Evolutionary conservation across 192 early-diverging fungal genomes (phyloP), one percentile per base, ranked within the genome.

Genomic region (Coemansia sp.): DNA sequence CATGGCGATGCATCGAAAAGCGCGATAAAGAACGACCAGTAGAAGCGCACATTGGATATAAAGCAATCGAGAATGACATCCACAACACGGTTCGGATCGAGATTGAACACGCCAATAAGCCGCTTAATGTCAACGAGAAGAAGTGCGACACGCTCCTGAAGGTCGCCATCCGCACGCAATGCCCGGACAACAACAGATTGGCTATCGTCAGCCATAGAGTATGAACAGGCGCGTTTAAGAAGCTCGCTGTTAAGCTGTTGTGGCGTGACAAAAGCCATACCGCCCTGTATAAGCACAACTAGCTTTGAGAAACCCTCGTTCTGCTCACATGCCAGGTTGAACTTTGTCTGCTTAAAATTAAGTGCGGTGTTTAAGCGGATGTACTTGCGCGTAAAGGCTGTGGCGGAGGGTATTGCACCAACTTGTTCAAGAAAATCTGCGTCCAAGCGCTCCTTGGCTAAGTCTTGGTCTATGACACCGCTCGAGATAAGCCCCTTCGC

Each of bases 271-370:
- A 56, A 61, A 6, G 64, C 68, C 77, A 74, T 80, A 12, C 68
- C 58, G 26, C 68, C 60, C 56, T 74, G 67, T 22, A 81, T 64
- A 25, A 81, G 59, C 30, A 70, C 63, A 25, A 75, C 58, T 2
- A 81, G 69, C 59, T 81, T 81, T 10, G 73, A 61, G 53, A 75
- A 81, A 1, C 78, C 78, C 59, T 81, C 78, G 56, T 62, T 68
- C 63, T 81, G 73, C 55, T 81, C 78, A 59, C 73, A 58, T 10
- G 63, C 57, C 50, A 81, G 61, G 30, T 81, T 81, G 48, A 68
- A 81, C 69, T 81, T 81, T 65, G 72, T 74, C 44, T 81, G 78
- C 61, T 75, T 81, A 49, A 71, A 81, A 53, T 72, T 65, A n/a
- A 81, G 56, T 32, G 78, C 44, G 5, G 78, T 81, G 24, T 75